Evolutionary conservation across 148 eudicot genomes (phyloP).

Genomic region (Rheum nobile): DNA sequence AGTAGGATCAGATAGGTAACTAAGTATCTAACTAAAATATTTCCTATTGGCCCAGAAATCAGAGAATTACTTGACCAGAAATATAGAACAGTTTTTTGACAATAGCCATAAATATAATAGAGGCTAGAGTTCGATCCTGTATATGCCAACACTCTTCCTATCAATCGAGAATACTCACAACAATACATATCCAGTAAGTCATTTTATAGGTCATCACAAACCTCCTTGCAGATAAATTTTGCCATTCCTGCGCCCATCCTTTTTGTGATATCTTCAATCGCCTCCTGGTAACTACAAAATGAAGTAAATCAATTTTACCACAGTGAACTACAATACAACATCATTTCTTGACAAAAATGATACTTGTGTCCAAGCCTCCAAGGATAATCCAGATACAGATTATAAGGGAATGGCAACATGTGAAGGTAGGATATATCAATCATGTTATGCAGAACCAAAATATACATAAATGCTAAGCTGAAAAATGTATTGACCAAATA

Average conservation of each 20-base stretch:
- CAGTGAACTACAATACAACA: background rate
- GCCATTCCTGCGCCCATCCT: constrained; percentile 98
- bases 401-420: background rate
- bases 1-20: background rate
- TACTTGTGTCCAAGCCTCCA: background rate
- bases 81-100: background rate
- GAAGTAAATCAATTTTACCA: background rate
- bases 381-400: background rate
- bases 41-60: background rate
- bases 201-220: constrained; percentile 16
- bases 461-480: background rate
- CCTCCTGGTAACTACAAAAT: constrained; percentile 64
- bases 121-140: background rate
- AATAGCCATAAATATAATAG: background rate
- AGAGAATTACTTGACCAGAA: background rate
- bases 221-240: constrained; percentile 91
- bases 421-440: background rate
- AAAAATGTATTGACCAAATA: background rate
- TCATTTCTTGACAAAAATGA: background rate
- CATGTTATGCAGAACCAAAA: background rate
- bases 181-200: background rate
- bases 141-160: background rate
- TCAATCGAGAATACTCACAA: background rate
- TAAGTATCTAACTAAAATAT: background rate
- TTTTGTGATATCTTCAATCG: constrained; percentile 79